Percentiles rank a stretch among this genome's conserved stretches.
Conservation (phyloP, 1,284 basidiomycete genomes). For the Fomitiporia mediterranea region DNA sequence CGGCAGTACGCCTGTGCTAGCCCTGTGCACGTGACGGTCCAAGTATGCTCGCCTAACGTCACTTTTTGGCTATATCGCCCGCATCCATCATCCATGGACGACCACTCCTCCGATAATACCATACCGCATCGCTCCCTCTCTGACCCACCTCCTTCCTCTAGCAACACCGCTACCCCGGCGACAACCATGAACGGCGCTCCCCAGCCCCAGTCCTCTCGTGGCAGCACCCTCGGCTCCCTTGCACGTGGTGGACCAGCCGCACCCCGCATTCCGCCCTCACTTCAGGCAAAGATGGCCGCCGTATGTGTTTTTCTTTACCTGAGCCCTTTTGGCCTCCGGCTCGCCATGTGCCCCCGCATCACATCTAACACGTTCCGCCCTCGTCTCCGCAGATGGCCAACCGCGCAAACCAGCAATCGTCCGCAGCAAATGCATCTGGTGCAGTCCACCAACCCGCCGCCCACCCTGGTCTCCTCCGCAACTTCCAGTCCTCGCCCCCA, state of each 20-base stretch:
- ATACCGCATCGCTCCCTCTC: neutral
- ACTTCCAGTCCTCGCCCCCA: slow-evolving; percentile 27
- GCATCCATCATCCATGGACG: slow-evolving; percentile 1
- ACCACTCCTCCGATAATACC: neutral
- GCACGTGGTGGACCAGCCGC: slow-evolving; percentile 35
- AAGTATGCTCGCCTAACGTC: neutral
- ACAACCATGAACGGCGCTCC: slow-evolving; percentile 8
- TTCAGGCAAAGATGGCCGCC: slow-evolving; percentile 92
- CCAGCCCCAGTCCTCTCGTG: slow-evolving; percentile 27
- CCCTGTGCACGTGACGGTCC: slow-evolving; percentile 6
- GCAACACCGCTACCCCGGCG: neutral
- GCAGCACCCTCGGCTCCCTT: slow-evolving; percentile 37
- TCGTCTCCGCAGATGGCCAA: slow-evolving; percentile 49
- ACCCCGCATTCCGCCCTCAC: slow-evolving; percentile 78
- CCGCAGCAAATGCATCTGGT: slow-evolving; percentile 29
- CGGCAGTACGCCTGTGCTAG: too few species aligned
- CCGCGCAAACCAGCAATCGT: slow-evolving; percentile 34
- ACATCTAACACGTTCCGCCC: neutral
- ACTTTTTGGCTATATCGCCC: neutral
- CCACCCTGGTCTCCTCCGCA: slow-evolving; percentile 25
- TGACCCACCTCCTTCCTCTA: neutral
- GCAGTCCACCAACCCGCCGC: slow-evolving; percentile 29
- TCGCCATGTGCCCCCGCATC: slow-evolving; percentile 8
- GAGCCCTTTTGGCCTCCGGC: neutral
- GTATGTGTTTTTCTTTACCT: slow-evolving; percentile 39